Evolutionary conservation across 192 early-diverging fungal species (phyloP), one percentile per base, ranked within the genome.

Genomic region (Entrophospora sp.): DNA sequence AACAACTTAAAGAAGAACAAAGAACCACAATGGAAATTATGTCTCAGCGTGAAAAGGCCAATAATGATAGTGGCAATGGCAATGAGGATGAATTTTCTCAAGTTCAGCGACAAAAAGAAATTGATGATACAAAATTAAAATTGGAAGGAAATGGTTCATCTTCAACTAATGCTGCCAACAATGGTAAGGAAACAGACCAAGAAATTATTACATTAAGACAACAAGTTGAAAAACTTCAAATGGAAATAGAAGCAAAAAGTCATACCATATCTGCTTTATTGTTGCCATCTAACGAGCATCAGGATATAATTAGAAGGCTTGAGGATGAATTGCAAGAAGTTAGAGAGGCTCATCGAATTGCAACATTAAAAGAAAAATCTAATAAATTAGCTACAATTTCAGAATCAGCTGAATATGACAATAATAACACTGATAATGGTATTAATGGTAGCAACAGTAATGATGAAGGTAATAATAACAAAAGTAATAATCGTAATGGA

Each of bases 191-290:
- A 58, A 52, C 52, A 25, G 64, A 55, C 30, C n/a, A n/a, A n/a
- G 64, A 37, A 55, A 31, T 25, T 13, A 9, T 40, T 18, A 22
- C 22, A 18, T 30, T 64, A 32, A 27, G 51, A 30, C 5, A 40
- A 31, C 64, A 66, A 55, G 25, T 66, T 36, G 32, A 53, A 24
- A 66, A 66, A 42, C 38, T 66, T 25, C 46, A 66, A n/a, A 37
- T 22, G 22, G 48, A 55, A 1, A 53, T 66, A 32, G 64, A 66
- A 66, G 30, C 64, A 36, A 66, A 66, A 14, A 55, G 64, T 40
- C 64, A 66, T 38, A 66, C 51, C 22, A 66, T 66, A 18, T 49
- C 64, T 27, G 34, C 64, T 30, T 14, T 66, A 18, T 66, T 66
- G 37, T 25, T 55, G 3, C 49, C 64, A 31, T 36, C 37, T 10